Evolutionary conservation across 179 eudicot species (phyloP).

Genomic region (Beta lomatogona): DNA sequence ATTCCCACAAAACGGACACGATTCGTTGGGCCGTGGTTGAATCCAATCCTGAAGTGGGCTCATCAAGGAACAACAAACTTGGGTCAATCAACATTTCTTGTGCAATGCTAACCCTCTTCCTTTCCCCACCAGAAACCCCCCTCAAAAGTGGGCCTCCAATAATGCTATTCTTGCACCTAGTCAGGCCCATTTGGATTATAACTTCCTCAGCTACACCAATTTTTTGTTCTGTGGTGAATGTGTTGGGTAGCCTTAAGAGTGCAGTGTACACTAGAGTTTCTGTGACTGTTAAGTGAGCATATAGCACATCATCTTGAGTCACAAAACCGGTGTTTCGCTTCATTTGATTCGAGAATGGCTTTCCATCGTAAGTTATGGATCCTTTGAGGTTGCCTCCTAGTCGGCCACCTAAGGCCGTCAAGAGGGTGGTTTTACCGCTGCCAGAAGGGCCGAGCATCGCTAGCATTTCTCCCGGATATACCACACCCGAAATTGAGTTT

Average conservation of each 20-base stretch:
- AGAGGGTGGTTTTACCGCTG: conserved; percentile 80
- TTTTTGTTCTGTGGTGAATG: conserved; percentile 46
- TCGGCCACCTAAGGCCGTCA: conserved; percentile 77
- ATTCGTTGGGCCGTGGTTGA: conserved; percentile 87
- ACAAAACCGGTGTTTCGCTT: conserved; percentile 77
- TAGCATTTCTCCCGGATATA: conserved; percentile 74
- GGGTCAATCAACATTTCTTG: conserved; percentile 88
- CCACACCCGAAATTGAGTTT: conserved; percentile 69
- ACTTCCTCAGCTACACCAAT: conserved; percentile 49
- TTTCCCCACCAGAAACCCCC: conserved; percentile 82
- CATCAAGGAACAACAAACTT: conserved; percentile 70
- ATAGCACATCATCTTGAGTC: conserved; percentile 77
- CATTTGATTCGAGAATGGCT: conserved; percentile 47
- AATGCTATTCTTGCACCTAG: conserved; percentile 57
- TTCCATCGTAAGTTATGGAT: conserved; percentile 54
- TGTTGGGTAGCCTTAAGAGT: conserved; percentile 63
- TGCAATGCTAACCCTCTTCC: conserved; percentile 83
- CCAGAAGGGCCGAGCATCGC: conserved; percentile 93
- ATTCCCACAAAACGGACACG: conserved; percentile 51
- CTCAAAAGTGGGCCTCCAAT: conserved; percentile 60
- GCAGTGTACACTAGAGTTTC: conserved; percentile 79
- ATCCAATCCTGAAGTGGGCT: conserved; percentile 88
- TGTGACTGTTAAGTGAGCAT: conserved; percentile 64
- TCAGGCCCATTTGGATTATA: conserved; percentile 53
- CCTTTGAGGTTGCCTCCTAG: conserved; percentile 56